A percentile compares a stretch with the other conserved stretches of the same genome.
Conservation (phyloP, 78 protist species). For the Dictyostelium capitatum region DNA sequence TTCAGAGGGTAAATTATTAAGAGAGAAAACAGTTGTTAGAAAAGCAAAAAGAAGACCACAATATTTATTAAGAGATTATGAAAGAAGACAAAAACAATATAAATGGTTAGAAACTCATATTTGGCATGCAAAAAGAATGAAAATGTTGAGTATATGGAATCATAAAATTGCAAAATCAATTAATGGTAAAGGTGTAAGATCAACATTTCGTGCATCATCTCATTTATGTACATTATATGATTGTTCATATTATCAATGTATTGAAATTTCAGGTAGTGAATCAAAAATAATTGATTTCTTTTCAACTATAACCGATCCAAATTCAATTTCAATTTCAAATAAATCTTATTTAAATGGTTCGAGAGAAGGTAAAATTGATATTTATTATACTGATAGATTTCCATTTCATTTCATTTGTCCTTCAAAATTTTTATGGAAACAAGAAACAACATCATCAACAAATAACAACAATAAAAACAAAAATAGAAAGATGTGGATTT, state of each 20-base stretch:
- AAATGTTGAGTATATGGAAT: constrained; percentile 82
- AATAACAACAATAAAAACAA: background rate
- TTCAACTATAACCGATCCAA: constrained; percentile 38
- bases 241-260: constrained; percentile 40
- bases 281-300: constrained; percentile 3
- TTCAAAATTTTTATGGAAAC: constrained; percentile 49
- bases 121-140: constrained; percentile 92
- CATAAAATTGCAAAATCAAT: constrained; percentile 57
- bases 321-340: constrained; percentile 18
- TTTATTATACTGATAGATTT: constrained; percentile 48
- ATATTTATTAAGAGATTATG: constrained; percentile 31
- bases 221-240: constrained; percentile 54
- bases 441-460: background rate
- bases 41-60: constrained; percentile 71
- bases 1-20: background rate
- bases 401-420: constrained; percentile 71
- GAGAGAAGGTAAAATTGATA: constrained; percentile 43
- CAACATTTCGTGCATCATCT: constrained; percentile 69
- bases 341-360: constrained; percentile 26
- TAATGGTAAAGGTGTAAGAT: constrained; percentile 52
- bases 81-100: constrained; percentile 60
- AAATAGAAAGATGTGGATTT: constrained; percentile 53
- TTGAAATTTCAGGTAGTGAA: constrained; percentile 29
- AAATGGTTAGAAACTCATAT: constrained; percentile 92
- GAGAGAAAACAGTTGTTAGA: constrained; percentile 30